A percentile compares a stretch with the other conserved stretches of the same genome.
Evolutionary conservation across 306 rosid species (phyloP).

Genomic region (Hippophae tibetana): DNA sequence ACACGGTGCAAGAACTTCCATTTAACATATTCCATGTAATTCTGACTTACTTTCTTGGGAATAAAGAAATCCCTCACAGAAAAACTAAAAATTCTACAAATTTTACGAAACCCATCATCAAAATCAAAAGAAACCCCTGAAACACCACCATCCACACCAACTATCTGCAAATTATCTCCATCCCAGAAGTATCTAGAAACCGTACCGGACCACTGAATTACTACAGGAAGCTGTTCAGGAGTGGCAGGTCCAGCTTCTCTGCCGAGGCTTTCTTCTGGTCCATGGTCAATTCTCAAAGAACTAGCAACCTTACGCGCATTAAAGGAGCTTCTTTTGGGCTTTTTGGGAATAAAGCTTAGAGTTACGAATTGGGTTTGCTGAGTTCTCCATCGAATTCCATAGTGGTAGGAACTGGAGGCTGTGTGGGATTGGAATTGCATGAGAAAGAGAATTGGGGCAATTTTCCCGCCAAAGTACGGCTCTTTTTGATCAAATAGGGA

Average conservation of each 20-base stretch:
- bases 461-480: conserved; percentile 23
- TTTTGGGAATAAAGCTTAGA: conserved; percentile 15
- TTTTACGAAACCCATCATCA: conserved; percentile 28
- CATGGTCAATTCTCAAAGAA: conserved; percentile 45
- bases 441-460: conserved; percentile 18
- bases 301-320: conserved; percentile 11
- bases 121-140: conserved; percentile 20
- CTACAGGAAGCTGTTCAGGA: conserved; percentile 49
- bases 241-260: conserved; percentile 16
- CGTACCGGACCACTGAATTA: conserved; percentile 42
- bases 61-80: conserved; percentile 49
- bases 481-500: background rate
- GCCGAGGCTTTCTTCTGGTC: conserved; percentile 36
- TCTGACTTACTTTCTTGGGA: conserved; percentile 50
- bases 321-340: conserved; percentile 19
- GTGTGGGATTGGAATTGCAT: conserved; percentile 52
- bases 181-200: conserved; percentile 76
- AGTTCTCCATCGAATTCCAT: conserved; percentile 37
- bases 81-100: conserved; percentile 24
- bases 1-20: conserved; percentile 89
- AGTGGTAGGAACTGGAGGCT: conserved; percentile 26
- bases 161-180: conserved; percentile 43
- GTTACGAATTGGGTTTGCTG: conserved; percentile 11
- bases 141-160: conserved; percentile 40
- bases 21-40: conserved; percentile 55